These are phyloP conservation scores for Lasiodiplodia gonubiensis DNA, from an alignment of 2,329 filamentous ascomycete genomes.

Conservation along the genomic window DNA sequence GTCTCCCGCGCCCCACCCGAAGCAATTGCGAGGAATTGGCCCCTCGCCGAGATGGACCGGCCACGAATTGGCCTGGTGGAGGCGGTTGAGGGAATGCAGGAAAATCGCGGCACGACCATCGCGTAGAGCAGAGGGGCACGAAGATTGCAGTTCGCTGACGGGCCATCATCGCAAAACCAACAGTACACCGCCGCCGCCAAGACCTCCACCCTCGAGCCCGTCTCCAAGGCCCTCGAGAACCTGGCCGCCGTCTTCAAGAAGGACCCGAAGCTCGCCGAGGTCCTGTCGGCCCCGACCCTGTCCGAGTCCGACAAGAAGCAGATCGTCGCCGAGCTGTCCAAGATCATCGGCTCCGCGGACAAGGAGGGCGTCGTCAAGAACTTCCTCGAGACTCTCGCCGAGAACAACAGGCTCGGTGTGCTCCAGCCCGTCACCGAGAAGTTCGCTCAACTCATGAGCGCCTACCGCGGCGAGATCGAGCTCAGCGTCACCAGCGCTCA, in stretches of 20 bases:
- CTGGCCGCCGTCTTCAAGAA: slow-evolving; percentile 76
- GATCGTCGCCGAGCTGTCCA: slow-evolving; percentile 86
- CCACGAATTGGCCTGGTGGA: slow-evolving; percentile 6
- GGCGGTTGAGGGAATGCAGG: not conserved
- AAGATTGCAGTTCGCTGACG: slow-evolving; percentile 14
- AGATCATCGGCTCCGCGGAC: slow-evolving; percentile 72
- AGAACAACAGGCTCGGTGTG: slow-evolving; percentile 92
- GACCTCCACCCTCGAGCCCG: slow-evolving; percentile 81
- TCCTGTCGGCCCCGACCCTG: slow-evolving; percentile 84
- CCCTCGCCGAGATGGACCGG: slow-evolving; percentile 18
- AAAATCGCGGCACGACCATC: slow-evolving; percentile 18
- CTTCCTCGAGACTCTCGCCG: slow-evolving; percentile 86
- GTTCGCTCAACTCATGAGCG: slow-evolving; percentile 86
- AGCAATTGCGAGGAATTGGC: slow-evolving; percentile 23
- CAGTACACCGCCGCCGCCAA: slow-evolving; percentile 97
- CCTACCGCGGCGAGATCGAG: slow-evolving; percentile 91
- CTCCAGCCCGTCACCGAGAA: slow-evolving; percentile 84
- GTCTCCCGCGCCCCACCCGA: slow-evolving; percentile 43
- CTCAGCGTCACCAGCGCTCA: slow-evolving; percentile 87
- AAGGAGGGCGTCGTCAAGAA: slow-evolving; percentile 88
- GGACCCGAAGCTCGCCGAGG: slow-evolving; percentile 78
- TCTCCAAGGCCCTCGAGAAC: slow-evolving; percentile 76
- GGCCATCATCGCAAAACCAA: slow-evolving; percentile 1
- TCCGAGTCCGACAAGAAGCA: slow-evolving; percentile 78
- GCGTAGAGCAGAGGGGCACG: not conserved